A percentile compares a stretch with the other conserved stretches of the same genome.
These are phyloP conservation scores for Nannizziopsis barbatae DNA, from an alignment of 2,329 filamentous ascomycete species.

Conservation along the genomic window DNA sequence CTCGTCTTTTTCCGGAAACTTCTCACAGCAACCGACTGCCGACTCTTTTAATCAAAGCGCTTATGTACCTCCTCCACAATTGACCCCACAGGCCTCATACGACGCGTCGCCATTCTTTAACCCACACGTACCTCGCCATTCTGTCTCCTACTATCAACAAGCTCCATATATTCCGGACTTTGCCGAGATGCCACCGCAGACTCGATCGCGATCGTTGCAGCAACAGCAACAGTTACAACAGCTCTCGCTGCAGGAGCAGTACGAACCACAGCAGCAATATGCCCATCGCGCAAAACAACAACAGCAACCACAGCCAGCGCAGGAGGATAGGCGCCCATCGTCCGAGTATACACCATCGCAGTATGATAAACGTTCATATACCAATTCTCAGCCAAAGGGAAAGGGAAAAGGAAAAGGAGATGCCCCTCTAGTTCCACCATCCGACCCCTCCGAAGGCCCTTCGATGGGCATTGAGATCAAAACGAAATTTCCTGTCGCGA, in stretches of 20 bases:
- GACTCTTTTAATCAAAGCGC: conserved; percentile 18
- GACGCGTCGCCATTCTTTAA: conserved; percentile 38
- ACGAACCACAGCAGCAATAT: conserved; percentile 8
- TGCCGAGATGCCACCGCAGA: conserved; percentile 34
- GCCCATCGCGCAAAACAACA: conserved; percentile 8
- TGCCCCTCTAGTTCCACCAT: no score
- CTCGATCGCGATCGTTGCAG: conserved; percentile 25
- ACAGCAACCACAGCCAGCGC: conserved; percentile 4
- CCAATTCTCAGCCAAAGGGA: conserved; percentile 17
- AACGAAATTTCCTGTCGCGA: conserved; percentile 92
- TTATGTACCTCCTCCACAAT: conserved; percentile 24
- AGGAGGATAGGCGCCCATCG: neutral
- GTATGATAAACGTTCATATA: conserved; percentile 19
- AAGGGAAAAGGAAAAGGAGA: conserved; percentile 10
- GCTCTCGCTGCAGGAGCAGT: conserved; percentile 10
- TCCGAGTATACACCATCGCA: neutral
- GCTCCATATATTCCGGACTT: conserved; percentile 16
- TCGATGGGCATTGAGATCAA: conserved; percentile 59
- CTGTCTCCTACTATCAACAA: conserved; percentile 28
- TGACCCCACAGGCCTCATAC: conserved; percentile 35
- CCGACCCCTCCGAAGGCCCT: conserved; percentile 18
- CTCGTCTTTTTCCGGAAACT: conserved; percentile 37
- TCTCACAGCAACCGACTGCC: conserved; percentile 27
- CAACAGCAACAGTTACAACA: conserved; percentile 13
- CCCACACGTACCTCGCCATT: conserved; percentile 26